A percentile compares a stretch with the other conserved stretches of the same genome.
Conservation (phyloP, 2,329 filamentous ascomycete genomes). For the Penicillium sp. region DNA sequence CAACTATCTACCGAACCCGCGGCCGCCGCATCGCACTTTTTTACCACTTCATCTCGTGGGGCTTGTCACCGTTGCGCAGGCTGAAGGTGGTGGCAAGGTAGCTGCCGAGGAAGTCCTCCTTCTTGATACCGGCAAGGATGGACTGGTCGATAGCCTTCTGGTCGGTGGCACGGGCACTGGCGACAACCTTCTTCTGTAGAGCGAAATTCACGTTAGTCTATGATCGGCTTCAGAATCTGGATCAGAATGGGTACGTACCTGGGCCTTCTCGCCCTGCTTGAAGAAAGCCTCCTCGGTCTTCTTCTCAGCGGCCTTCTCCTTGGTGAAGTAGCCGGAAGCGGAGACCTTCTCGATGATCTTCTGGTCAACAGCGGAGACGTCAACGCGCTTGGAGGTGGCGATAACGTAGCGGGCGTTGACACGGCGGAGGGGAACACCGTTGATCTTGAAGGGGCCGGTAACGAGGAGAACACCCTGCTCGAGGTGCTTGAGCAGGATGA, state of each 20-base stretch:
- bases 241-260: constrained; percentile 64
- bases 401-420: constrained; percentile 54
- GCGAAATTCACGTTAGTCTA: constrained; percentile 11
- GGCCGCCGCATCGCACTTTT: constrained; percentile 43
- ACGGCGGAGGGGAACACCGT: constrained; percentile 95
- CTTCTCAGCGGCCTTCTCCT: constrained; percentile 86
- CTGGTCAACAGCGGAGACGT: constrained; percentile 76
- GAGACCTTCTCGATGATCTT: constrained; percentile 76
- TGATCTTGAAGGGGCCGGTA: constrained; percentile 99
- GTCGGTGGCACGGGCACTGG: constrained; percentile 88
- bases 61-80: constrained; percentile 98
- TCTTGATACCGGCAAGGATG: constrained; percentile 94
- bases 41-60: constrained; percentile 99
- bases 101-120: constrained; percentile 88
- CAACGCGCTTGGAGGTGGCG: constrained; percentile 51
- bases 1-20: constrained; percentile 44
- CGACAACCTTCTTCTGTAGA: constrained; percentile 91
- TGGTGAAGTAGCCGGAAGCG: constrained; percentile 91
- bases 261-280: constrained; percentile 96
- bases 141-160: constrained; percentile 99
- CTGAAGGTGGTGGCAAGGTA: constrained; percentile 97
- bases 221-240: neutral
- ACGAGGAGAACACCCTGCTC: constrained; percentile 97
- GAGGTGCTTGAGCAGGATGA: constrained; percentile 97
- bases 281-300: constrained; percentile 99